A percentile compares a stretch with the other conserved stretches of the same genome.
phyloP scores from a whole-genome alignment of 2,329 filamentous ascomycete species.

The Phaeosphaeriaceae sp. region DNA sequence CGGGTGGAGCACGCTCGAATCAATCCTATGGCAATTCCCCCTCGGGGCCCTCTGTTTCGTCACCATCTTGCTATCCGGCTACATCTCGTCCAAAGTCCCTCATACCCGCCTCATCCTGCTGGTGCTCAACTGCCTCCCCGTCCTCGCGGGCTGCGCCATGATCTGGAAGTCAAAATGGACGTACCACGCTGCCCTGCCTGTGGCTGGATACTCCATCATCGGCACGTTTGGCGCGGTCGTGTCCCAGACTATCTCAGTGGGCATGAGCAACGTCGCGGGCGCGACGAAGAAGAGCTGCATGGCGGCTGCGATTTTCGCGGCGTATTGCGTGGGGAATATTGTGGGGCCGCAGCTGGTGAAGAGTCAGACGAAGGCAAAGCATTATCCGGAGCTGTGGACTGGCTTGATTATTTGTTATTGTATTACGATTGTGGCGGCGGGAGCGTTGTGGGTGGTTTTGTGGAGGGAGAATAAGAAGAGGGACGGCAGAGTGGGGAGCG shows the following conservation, averaged over 20 bases:
- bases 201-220: slow-evolving; percentile 74
- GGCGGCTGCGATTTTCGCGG: slow-evolving; percentile 75
- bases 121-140: slow-evolving; percentile 71
- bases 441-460: slow-evolving; percentile 65
- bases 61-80: slow-evolving; percentile 71
- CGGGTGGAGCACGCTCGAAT: slow-evolving; percentile 50
- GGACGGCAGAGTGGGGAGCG: slow-evolving; percentile 57
- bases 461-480: slow-evolving; percentile 59
- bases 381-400: slow-evolving; percentile 76
- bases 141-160: slow-evolving; percentile 75
- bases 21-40: slow-evolving; percentile 70
- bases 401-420: slow-evolving; percentile 73
- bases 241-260: slow-evolving; percentile 64
- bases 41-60: slow-evolving; percentile 73
- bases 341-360: slow-evolving; percentile 75
- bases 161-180: slow-evolving; percentile 75
- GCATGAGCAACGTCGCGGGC: slow-evolving; percentile 74
- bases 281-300: slow-evolving; percentile 81
- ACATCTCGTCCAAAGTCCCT: slow-evolving; percentile 63
- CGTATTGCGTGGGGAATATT: slow-evolving; percentile 79
- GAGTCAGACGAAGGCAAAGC: slow-evolving; percentile 67
- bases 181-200: slow-evolving; percentile 68
- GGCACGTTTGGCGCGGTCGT: slow-evolving; percentile 77
- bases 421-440: slow-evolving; percentile 68
- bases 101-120: slow-evolving; percentile 73